Evolutionary conservation across 192 early-diverging fungal species (phyloP), one percentile per base, ranked within the genome.

Genomic region (Mortierella hygrophila): DNA sequence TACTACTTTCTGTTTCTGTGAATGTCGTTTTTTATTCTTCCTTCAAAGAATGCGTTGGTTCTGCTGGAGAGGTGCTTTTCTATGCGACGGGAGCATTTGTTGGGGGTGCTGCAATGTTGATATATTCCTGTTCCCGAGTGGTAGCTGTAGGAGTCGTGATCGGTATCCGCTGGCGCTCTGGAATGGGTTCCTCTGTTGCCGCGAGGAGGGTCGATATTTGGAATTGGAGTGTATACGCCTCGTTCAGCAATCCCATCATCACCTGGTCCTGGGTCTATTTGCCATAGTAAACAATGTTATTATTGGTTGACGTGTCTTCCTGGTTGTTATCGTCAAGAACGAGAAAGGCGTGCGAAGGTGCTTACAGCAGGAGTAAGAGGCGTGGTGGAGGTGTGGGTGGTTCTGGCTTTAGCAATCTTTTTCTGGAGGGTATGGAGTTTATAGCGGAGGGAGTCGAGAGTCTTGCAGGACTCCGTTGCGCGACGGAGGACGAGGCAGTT

Each of bases 181-280:
- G 83, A 38, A 85, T 85, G 15, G 83, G 83, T 32, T 85, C 83
- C 41, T 85, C 83, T 37, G 83, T 80, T 0, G 78, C 73, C n/a
- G 78, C 29, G 13, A 85, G 83, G 46, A 85, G 69, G 10, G 70
- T 77, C 46, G 83, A 75, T 42, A 85, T 85, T 72, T 85, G 83
- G 75, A 85, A 85, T 29, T 85, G 83, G 1, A 85, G 75, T 15
- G 74, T 76, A 42, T 80, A 85, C 3, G 83, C 83, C 75, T 80
- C 83, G 16, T 85, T 54, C 11, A 85, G 60, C 49, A 85, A 38
- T 6, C 47, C 49, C 13, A 70, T 74, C 75, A 76, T 42, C 3
- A 49, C 55, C n/a, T 76, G 69, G 26, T 80, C 78, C 23, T 65
- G 72, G 4, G 68, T 26, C 82, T 85, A 83, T 46, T 20, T 40